Evolutionary conservation across 441 rosid genomes (phyloP).

Genomic region (Gossypium schwendimanii): DNA sequence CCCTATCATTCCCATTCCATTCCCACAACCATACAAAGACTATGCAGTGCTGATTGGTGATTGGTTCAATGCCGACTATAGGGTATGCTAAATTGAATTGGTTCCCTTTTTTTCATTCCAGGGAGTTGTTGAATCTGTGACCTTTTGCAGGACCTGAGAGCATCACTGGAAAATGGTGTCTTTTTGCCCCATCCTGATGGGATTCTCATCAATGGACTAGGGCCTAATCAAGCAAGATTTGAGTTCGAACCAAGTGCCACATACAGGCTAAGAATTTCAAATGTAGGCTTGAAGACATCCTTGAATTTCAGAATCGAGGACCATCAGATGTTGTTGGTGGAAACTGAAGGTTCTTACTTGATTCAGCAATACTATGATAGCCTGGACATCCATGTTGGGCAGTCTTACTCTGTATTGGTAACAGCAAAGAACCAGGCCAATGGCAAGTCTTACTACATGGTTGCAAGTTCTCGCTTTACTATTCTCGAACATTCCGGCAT

Average conservation of each 20-base stretch:
- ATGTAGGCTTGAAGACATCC: constrained; percentile 31
- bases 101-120: background rate
- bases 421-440: constrained; percentile 19
- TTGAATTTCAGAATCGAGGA: constrained; percentile 39
- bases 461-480: constrained; percentile 30
- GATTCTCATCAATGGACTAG: constrained; percentile 39
- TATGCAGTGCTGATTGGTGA: constrained; percentile 52
- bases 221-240: constrained; percentile 30
- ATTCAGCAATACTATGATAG: constrained; percentile 17
- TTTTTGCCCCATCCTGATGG: constrained; percentile 30
- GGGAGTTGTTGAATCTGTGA: background rate
- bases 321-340: constrained; percentile 30
- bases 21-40: constrained; percentile 44
- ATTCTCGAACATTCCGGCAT: constrained; percentile 13
- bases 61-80: constrained; percentile 48
- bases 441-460: constrained; percentile 27
- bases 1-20: constrained; percentile 45
- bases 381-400: constrained; percentile 42
- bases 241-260: constrained; percentile 30
- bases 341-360: constrained; percentile 42
- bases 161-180: constrained; percentile 30
- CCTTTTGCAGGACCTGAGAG: constrained; percentile 25
- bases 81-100: constrained; percentile 27
- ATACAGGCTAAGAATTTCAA: constrained; percentile 35
- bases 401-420: constrained; percentile 39